These are phyloP conservation scores for Mycena latifolia DNA, from an alignment of 768 basidiomycete species.

Conservation along the genomic window DNA sequence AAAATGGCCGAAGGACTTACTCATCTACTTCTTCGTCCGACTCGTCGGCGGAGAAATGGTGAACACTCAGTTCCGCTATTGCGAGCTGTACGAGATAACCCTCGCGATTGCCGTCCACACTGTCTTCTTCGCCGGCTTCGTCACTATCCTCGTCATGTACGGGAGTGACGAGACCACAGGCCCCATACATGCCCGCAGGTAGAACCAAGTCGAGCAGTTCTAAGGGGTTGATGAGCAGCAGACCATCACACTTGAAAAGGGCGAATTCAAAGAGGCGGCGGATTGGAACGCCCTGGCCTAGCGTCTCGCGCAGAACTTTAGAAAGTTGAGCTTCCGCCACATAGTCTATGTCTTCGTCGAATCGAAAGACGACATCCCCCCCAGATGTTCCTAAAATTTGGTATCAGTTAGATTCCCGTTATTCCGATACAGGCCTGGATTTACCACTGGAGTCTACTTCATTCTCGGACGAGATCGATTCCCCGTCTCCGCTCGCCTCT, in stretches of 20 bases:
- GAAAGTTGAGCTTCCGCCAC: constrained; percentile 54
- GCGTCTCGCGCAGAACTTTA: constrained; percentile 7
- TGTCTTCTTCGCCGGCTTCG: constrained; percentile 16
- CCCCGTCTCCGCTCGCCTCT: background rate
- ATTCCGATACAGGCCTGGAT: background rate
- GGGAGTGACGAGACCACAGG: constrained; percentile 56
- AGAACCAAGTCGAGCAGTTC: constrained; percentile 52
- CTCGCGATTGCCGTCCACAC: constrained; percentile 21
- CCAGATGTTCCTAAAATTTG: background rate
- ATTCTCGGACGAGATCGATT: background rate
- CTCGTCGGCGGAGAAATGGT: constrained; percentile 50
- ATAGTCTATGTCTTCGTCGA: constrained; percentile 23
- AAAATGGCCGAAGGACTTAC: constrained; percentile 47
- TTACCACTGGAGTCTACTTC: background rate
- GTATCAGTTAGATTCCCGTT: background rate
- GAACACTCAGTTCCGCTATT: constrained; percentile 62
- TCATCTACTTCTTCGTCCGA: constrained; percentile 50
- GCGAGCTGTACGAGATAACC: constrained; percentile 46
- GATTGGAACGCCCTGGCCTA: constrained; percentile 62
- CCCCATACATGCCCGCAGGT: constrained; percentile 43
- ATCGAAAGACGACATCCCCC: background rate
- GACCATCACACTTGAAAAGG: constrained; percentile 58
- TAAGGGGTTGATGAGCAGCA: constrained; percentile 54
- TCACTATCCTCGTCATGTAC: constrained; percentile 36
- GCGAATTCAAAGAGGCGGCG: constrained; percentile 67